Percentiles rank a stretch among this genome's conserved stretches.
phyloP scores from a whole-genome alignment of 148 eudicot species.

The Chenopodium suecicum region DNA sequence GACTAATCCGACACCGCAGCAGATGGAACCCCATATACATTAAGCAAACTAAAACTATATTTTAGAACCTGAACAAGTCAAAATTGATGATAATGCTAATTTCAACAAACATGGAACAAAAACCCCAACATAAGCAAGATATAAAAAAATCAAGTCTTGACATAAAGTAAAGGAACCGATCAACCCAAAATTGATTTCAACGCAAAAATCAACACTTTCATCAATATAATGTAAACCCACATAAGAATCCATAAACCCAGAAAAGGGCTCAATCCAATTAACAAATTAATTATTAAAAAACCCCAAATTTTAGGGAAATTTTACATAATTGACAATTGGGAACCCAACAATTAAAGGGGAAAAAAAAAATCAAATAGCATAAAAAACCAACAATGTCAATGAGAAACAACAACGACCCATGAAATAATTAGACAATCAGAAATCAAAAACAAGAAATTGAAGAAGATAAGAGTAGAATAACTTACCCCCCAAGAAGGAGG shows the following conservation, averaged over 20 bases:
- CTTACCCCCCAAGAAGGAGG: conserved; percentile 19
- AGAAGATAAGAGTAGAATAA: conserved; percentile 21
- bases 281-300: background rate
- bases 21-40: background rate
- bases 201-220: conserved; percentile 8
- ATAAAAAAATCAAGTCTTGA: background rate
- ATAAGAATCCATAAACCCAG: conserved; percentile 16
- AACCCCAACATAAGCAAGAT: background rate
- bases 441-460: background rate
- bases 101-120: background rate
- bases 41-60: background rate
- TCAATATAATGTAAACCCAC: background rate
- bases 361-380: background rate
- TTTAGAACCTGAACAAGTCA: conserved; percentile 3
- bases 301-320: background rate
- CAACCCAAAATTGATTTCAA: conserved; percentile 12
- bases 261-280: background rate
- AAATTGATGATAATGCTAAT: conserved; percentile 6
- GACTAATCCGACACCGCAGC: background rate
- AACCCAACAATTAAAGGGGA: background rate
- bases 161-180: background rate
- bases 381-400: conserved; percentile 9
- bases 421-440: background rate
- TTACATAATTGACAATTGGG: conserved; percentile 4
- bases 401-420: conserved; percentile 7